Evolutionary conservation across 495 filamentous ascomycete species (phyloP).

Genomic region (Tuber borchii): DNA sequence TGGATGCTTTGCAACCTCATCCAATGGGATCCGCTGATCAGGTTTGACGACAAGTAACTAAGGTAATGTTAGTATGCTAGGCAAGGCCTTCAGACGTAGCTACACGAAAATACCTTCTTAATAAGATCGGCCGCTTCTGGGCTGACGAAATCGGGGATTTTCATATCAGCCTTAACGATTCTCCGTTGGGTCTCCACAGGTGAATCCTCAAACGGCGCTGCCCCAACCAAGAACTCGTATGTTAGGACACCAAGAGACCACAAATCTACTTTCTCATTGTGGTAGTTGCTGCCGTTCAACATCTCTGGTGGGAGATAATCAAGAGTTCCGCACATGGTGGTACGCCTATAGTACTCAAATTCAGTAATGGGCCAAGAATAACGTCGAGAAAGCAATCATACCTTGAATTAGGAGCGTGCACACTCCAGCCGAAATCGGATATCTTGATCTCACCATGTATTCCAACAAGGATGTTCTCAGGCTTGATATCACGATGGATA

Average conservation of each 20-base stretch:
- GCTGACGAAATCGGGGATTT: slow-evolving; percentile 81
- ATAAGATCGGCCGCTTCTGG: slow-evolving; percentile 88
- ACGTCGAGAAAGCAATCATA: slow-evolving; percentile 4
- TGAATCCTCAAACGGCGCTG: slow-evolving; percentile 94
- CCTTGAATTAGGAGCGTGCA: slow-evolving; percentile 91
- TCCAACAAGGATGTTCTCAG: slow-evolving; percentile 94
- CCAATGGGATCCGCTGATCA: slow-evolving; percentile 82
- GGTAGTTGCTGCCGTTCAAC: slow-evolving; percentile 79
- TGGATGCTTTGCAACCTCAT: slow-evolving; percentile 82
- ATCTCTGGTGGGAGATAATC: slow-evolving; percentile 98
- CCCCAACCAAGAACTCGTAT: slow-evolving; percentile 92
- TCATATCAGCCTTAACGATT: slow-evolving; percentile 87
- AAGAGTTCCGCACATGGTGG: slow-evolving; percentile 94
- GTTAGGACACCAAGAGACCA: slow-evolving; percentile 94
- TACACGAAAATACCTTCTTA: slow-evolving; percentile 58
- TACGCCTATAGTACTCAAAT: slow-evolving; percentile 45
- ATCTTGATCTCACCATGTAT: slow-evolving; percentile 99
- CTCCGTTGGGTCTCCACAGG: slow-evolving; percentile 89
- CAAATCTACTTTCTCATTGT: slow-evolving; percentile 90
- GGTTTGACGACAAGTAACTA: slow-evolving; percentile 90
- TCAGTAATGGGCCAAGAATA: slow-evolving; percentile 6
- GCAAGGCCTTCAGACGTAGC: not conserved
- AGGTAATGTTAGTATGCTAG: slow-evolving; percentile 11
- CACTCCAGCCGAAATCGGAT: slow-evolving; percentile 96
- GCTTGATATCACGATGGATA: slow-evolving; percentile 98